Base-by-base conservation (phyloP, 441 rosid species). In the Gossypium davidsonii region DNA sequence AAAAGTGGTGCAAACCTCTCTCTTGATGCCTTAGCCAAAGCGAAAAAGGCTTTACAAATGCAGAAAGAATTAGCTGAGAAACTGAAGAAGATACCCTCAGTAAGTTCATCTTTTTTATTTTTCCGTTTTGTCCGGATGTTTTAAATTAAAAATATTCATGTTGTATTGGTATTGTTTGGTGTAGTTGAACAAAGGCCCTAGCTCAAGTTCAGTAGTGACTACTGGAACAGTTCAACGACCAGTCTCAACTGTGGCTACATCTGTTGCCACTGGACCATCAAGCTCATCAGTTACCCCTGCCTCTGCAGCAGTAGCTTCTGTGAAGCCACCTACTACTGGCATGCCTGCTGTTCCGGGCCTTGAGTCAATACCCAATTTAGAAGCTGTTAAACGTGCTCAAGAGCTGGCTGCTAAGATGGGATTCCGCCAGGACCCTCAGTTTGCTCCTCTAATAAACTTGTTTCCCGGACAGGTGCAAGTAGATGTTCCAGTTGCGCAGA, bases 331-430 rank as follows among this genome's bases (percentile, higher is more conserved):
- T 74, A 57, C 85, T 39, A 72, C 71, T 73, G 82, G 77, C 3
- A 62, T 70, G 28, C 31, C 81, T 56, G 61, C 81, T 31, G 48
- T 85, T 77, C 59, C 85, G 55, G 87, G 83, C 75, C 80, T 91
- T 79, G 67, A 81, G 9, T 81, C 79, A 64, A 76, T 83, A 60
- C 79, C 90, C 74, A 89, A 87, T 74, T 74, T 82, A 73, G 97
- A 94, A 88, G 97, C 93, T 77, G 96, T 94, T 71, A 94, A 84
- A 78, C 88, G 89, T 72, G 98, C 97, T 3, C 99, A 94, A 76
- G 96, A 92, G 77, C 83, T 88, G 76, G 99, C 93, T 77, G 92
- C 96, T 64, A 83, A 80, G 78, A 88, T 94, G 94, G 98, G 94
- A 62, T 91, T 86, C 67, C 88, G 77, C 64, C 96, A 84, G 87